Evolutionary conservation across 2,329 filamentous ascomycete species (phyloP), one percentile per base, ranked within the genome.

Genomic region (Penicillium corylophilum): DNA sequence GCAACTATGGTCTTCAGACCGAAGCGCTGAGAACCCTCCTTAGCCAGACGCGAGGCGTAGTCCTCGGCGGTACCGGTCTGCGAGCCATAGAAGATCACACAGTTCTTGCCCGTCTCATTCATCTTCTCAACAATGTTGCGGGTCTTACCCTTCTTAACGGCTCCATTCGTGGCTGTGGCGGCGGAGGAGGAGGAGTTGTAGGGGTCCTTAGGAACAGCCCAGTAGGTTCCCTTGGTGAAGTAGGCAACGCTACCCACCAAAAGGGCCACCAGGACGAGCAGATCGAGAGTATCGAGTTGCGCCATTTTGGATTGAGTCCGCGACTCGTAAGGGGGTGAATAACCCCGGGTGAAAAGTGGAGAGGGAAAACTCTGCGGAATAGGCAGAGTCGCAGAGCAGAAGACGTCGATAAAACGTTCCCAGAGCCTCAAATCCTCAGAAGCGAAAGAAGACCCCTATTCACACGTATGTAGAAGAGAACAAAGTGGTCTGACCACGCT

Each of bases 1-100:
- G 93, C 94, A 15, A 96, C 91, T 92, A 99, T 97, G 56, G 93
- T 96, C 76, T 95, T 95, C 57, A 99, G 82, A 33, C 94, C 94
- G 70, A 95, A 99, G 57, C 94, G 85, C 66, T 93, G 95, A 73
- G 93, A 93, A 67, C 94, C 94, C 75, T 99, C 94, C 81, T 99
- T 99, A 61, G 94, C 91, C 63, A 99, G 79, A 64, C 95, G 85
- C 12, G 93, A 95, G 60, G 94, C 95, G 70, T 99, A 99, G 74
- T 99, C 94, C 77, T 99, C 95, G 44, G 94, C 94, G 36, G 94
- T 99, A 66, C 94, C 94, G 18, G 94, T 99, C 77, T 99, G 94
- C 28, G 94, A 99, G 62, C 94, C 94, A 71, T 96, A 99, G 80
- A 99, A 96, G 66, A 99, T 88, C 60, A 99, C 87, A 73, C 93